These are phyloP conservation scores for Globisporangium irregulare DNA, from an alignment of 352 stramenopile species.

Conservation along the genomic window DNA sequence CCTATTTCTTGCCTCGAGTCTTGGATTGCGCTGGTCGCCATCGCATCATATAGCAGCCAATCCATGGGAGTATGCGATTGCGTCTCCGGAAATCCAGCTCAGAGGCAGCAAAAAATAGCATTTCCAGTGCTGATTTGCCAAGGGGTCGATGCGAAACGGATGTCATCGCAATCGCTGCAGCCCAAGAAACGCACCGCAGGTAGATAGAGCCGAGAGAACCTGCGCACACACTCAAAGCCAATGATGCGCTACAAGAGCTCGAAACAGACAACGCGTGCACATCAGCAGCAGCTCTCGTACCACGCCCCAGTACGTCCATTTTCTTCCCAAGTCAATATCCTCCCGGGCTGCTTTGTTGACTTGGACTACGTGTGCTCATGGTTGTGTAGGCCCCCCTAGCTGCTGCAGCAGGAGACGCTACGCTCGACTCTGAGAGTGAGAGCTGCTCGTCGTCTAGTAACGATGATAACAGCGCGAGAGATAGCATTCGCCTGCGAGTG, in stretches of 20 bases:
- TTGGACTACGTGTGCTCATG: background rate
- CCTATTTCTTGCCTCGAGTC: no score
- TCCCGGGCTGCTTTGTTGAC: background rate
- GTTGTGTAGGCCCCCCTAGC: background rate
- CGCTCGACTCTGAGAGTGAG: background rate
- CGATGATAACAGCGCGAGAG: background rate
- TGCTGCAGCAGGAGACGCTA: background rate
- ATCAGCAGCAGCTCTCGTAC: background rate
- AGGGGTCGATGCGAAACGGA: no score
- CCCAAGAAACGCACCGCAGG: background rate
- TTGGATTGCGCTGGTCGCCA: no score
- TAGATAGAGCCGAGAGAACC: background rate
- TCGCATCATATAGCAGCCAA: no score
- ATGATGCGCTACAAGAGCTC: background rate
- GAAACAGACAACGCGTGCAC: background rate
- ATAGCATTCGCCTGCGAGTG: conserved; percentile 3
- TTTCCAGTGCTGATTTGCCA: no score
- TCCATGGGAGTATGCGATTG: no score
- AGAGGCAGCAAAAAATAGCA: no score
- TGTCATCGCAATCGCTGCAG: no score
- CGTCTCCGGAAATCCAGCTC: no score
- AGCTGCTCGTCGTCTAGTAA: background rate
- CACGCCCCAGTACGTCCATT: background rate
- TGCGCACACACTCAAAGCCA: background rate
- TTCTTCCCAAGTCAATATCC: background rate